These are phyloP conservation scores for Tolypocladium paradoxum DNA, from an alignment of 2,329 filamentous ascomycete genomes.

Conservation along the genomic window DNA sequence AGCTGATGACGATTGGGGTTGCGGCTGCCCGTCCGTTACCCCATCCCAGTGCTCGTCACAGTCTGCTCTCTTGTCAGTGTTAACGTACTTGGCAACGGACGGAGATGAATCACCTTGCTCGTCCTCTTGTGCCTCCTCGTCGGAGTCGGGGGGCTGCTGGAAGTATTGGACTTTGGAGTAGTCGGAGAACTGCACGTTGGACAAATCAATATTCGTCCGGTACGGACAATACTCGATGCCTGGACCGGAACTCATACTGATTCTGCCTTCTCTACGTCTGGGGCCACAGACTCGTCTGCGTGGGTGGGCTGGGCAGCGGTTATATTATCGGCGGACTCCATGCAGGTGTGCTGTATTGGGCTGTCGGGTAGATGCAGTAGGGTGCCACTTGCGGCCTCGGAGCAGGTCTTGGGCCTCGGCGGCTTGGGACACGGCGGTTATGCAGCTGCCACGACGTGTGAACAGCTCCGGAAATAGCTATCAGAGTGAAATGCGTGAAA, in stretches of 20 bases:
- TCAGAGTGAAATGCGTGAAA: not conserved
- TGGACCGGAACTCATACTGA: conserved; percentile 31
- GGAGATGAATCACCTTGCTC: conserved; percentile 6
- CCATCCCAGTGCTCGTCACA: not conserved
- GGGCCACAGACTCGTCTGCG: conserved; percentile 9
- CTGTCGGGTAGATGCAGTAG: conserved; percentile 22
- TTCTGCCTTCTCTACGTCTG: conserved; percentile 15
- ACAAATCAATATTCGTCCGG: conserved; percentile 26
- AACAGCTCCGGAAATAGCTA: not conserved
- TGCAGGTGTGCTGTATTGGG: conserved; percentile 21
- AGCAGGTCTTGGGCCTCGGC: conserved; percentile 8
- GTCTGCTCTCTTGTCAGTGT: not conserved
- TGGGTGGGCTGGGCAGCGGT: conserved; percentile 17
- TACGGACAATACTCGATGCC: conserved; percentile 27
- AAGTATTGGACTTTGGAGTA: conserved; percentile 32
- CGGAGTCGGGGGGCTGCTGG: conserved; percentile 26
- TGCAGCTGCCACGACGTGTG: conserved; percentile 6
- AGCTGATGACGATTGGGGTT: not conserved
- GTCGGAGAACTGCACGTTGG: conserved; percentile 29
- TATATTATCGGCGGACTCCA: conserved; percentile 21
- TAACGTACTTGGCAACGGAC: not conserved
- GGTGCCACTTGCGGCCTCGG: conserved; percentile 3
- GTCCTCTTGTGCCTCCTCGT: conserved; percentile 20
- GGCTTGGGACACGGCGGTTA: conserved; percentile 3
- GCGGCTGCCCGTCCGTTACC: conserved; percentile 1